A percentile compares a stretch with the other conserved stretches of the same genome.
Conservation (phyloP, 352 stramenopile genomes). For the Albugo candida region DNA sequence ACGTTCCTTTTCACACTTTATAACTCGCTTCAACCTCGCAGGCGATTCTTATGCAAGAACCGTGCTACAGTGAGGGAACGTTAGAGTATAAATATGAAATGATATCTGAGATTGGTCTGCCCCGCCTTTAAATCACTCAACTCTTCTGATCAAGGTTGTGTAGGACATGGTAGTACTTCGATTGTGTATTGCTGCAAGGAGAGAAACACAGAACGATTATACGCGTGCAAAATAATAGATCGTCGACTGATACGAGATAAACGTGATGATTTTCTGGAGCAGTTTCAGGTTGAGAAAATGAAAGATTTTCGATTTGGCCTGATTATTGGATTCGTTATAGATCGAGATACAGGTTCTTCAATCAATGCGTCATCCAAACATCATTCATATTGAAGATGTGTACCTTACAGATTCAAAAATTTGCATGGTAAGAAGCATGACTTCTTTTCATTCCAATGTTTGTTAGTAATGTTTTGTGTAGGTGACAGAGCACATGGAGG, state of each 20-base stretch:
- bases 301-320: not conserved
- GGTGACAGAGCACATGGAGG: constrained; percentile 78
- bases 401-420: constrained; percentile 73
- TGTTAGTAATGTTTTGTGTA: constrained; percentile 9
- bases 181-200: constrained; percentile 68
- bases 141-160: not conserved
- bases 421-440: constrained; percentile 36
- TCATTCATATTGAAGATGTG: constrained; percentile 78
- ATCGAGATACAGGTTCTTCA: constrained; percentile 82
- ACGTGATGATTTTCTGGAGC: constrained; percentile 63
- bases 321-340: constrained; percentile 10
- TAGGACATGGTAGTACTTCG: constrained; percentile 68
- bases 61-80: constrained; percentile 40
- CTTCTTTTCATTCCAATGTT: constrained; percentile 1
- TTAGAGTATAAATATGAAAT: constrained; percentile 76
- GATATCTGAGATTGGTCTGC: constrained; percentile 58
- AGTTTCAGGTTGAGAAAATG: constrained; percentile 45
- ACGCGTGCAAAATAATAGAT: constrained; percentile 80
- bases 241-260: constrained; percentile 45
- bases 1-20: not conserved
- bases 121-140: not conserved
- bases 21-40: constrained; percentile 4
- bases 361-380: constrained; percentile 77
- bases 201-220: constrained; percentile 24
- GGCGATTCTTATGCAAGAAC: constrained; percentile 50